These are phyloP conservation scores for Cladosporium colombiae DNA, from an alignment of 2,329 filamentous ascomycete species.

Conservation along the genomic window DNA sequence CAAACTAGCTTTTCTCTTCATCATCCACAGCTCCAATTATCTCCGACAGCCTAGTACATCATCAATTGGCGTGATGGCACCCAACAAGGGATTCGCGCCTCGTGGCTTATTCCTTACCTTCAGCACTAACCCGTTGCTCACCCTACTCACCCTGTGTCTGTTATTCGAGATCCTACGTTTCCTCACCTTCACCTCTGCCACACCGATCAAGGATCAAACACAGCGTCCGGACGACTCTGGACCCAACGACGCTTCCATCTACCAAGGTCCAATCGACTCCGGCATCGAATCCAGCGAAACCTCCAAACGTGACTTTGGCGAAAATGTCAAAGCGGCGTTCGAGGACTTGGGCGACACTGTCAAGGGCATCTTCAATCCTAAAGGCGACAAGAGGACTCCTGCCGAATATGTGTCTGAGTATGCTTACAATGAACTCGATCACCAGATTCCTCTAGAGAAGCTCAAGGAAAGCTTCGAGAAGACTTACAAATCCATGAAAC, in stretches of 20 bases:
- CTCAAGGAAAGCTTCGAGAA: background rate
- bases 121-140: background rate
- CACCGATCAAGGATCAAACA: background rate
- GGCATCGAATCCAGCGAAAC: background rate
- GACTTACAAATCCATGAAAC: background rate
- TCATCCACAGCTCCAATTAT: background rate
- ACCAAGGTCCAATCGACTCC: background rate
- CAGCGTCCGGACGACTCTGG: background rate
- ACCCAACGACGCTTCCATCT: background rate
- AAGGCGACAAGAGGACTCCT: background rate
- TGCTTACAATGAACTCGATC: background rate
- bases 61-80: background rate
- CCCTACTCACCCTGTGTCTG: background rate
- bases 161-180: background rate
- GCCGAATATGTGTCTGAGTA: background rate
- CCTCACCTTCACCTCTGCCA: background rate
- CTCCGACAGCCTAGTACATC: background rate
- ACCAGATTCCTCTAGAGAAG: background rate
- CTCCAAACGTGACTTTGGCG: background rate
- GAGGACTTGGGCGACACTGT: background rate
- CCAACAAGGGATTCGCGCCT: no score
- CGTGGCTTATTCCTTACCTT: background rate
- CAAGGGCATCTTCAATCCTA: background rate
- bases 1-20: background rate
- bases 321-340: background rate